Evolutionary conservation across 129 eudicot genomes (phyloP).

Genomic region (Apium graveolens): DNA sequence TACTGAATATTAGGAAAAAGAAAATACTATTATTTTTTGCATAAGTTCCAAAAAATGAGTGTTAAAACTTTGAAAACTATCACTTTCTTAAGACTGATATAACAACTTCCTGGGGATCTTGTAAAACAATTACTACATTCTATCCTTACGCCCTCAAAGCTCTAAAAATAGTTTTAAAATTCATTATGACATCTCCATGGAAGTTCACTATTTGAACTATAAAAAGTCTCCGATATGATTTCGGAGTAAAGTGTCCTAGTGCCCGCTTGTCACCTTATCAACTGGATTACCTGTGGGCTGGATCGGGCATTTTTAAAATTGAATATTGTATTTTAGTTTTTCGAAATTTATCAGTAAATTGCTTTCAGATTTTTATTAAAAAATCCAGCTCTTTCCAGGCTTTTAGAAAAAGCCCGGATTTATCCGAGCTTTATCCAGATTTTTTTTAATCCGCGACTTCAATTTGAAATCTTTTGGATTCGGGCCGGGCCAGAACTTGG

Average conservation of each 20-base stretch:
- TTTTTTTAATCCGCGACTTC: too few species aligned
- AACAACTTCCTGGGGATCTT: not conserved
- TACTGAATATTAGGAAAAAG: not conserved
- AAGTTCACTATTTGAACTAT: not conserved
- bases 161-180: not conserved
- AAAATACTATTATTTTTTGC: not conserved
- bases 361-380: too few species aligned
- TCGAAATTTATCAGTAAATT: too few species aligned
- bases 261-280: not conserved
- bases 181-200: not conserved
- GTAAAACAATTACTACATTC: not conserved
- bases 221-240: not conserved
- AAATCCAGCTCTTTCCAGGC: too few species aligned
- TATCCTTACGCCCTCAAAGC: not conserved
- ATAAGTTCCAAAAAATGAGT: not conserved
- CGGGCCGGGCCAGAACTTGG: too few species aligned
- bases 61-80: not conserved
- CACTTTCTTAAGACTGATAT: not conserved
- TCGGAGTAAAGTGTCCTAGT: not conserved
- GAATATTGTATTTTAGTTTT: too few species aligned
- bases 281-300: not conserved
- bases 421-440: too few species aligned
- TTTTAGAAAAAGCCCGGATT: too few species aligned
- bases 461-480: too few species aligned
- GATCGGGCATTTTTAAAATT: too few species aligned